Base-by-base conservation (phyloP, 345 rosid genomes). In the Abelmoschus esculentus region DNA sequence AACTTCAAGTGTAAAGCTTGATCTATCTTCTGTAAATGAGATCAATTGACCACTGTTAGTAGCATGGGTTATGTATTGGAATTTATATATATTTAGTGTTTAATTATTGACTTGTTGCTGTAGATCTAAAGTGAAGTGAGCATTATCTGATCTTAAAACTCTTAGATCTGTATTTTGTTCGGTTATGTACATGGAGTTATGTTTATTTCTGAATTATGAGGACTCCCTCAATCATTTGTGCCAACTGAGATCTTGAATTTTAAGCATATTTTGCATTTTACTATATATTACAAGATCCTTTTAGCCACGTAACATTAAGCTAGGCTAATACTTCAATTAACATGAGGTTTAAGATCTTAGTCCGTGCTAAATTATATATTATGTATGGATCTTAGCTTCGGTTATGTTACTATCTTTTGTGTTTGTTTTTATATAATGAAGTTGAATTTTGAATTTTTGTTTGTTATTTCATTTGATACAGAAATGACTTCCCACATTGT, bases 401-500 rank as follows among this genome's bases (percentile, higher is more conserved):
- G 5, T 44, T 64, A 7, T 5, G 19, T 17, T 36, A 34, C 26
- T 36, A 36, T 36, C 40, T 4, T 62, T 73, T 22, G 50, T 49
- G 5, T 67, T 47, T 28, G 36, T 7, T 55, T 62, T 29, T 19
- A 31, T 22, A 2, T 47, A 55, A 19, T 50, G 49, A 53, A 52
- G 4, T 77, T 82, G 70, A 82, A 67, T 50, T 50, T n/a, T 50
- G 19, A 14, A 6, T n/a, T 15, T 78, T 49, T 12, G 34, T 70
- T 34, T 67, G 36, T 46, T 11, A 5, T 47, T 80, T 73, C 59
- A 47, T 50, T 17, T 42, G 46, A 42, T 42, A 12, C 72, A 81
- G 85, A 76, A 81, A 93, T 93, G 98, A 95, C 95, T 3, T 89
- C 97, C 55, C 98, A 93, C 85, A 83, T 93, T 79, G 98, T 88